Conservation (phyloP, 805 yeast genomes). For the Kodamaea leandrae region DNA sequence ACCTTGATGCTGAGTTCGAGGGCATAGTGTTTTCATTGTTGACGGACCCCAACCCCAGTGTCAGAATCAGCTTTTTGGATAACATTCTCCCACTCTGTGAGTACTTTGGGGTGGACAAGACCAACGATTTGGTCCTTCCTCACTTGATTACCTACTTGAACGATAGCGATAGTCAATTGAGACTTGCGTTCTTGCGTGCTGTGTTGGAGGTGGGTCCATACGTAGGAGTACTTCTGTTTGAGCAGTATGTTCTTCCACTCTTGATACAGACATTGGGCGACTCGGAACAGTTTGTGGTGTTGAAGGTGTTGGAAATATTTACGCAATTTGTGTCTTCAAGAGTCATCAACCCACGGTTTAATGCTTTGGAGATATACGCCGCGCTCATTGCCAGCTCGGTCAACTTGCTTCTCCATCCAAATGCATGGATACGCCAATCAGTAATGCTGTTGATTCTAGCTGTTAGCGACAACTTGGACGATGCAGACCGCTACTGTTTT, state of each 20-base stretch:
- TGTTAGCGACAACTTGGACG: conserved; percentile 57
- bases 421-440: conserved; percentile 76
- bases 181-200: conserved; percentile 69
- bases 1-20: conserved; percentile 57
- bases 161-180: conserved; percentile 65
- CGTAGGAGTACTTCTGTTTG: conserved; percentile 78
- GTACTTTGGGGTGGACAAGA: conserved; percentile 80
- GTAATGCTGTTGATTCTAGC: conserved; percentile 60
- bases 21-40: conserved; percentile 60
- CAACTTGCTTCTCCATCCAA: conserved; percentile 77
- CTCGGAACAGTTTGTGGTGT: conserved; percentile 76
- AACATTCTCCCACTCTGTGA: conserved; percentile 76
- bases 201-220: conserved; percentile 73
- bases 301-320: conserved; percentile 56
- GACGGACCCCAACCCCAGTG: conserved; percentile 65
- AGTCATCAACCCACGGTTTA: conserved; percentile 37
- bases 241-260: conserved; percentile 84
- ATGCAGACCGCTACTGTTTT: conserved; percentile 81
- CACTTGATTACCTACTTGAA: conserved; percentile 90
- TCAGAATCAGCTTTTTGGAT: conserved; percentile 64
- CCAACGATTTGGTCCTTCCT: conserved; percentile 84
- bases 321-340: conserved; percentile 28
- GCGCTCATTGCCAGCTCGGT: conserved; percentile 37
- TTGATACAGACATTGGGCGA: conserved; percentile 81
- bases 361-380: conserved; percentile 36